phyloP scores from a whole-genome alignment of 306 rosid species.

The Gastrolobium villosum region DNA sequence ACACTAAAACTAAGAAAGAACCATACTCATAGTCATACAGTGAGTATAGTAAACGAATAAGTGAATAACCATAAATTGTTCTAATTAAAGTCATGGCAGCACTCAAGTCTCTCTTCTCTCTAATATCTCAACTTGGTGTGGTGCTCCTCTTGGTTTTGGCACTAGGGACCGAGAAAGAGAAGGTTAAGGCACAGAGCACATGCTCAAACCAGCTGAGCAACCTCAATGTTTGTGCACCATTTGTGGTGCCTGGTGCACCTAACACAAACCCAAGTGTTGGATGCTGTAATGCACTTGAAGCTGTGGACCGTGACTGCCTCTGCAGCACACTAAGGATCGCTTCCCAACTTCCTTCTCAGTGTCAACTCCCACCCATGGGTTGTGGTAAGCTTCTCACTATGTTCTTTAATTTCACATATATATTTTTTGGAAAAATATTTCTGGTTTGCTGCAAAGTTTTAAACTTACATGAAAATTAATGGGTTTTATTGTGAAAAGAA shows the following conservation, averaged over 20 bases:
- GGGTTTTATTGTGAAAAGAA: too few relatives aligned
- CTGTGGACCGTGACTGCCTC: constrained; percentile 61
- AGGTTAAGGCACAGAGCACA: constrained; percentile 50
- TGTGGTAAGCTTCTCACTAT: constrained; percentile 52
- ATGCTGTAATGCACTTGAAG: constrained; percentile 67
- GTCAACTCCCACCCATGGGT: constrained; percentile 57
- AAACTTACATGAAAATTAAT: too few relatives aligned
- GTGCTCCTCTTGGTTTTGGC: constrained; percentile 46
- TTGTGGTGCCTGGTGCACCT: constrained; percentile 66
- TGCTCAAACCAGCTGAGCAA: constrained; percentile 59
- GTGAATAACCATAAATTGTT: not conserved
- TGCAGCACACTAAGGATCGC: constrained; percentile 74
- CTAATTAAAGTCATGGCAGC: constrained; percentile 42
- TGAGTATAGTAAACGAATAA: not conserved
- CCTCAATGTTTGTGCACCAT: constrained; percentile 69
- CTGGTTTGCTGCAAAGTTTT: too few relatives aligned
- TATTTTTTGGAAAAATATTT: too few relatives aligned
- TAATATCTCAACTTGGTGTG: constrained; percentile 39
- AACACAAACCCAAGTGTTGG: constrained; percentile 53
- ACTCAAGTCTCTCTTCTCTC: constrained; percentile 38
- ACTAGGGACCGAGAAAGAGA: constrained; percentile 36
- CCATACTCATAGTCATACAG: not conserved
- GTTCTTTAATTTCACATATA: not conserved
- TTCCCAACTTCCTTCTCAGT: constrained; percentile 63
- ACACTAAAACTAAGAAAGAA: not conserved